Base-by-base conservation (phyloP, 2,329 filamentous ascomycete genomes). In the Epichloe coenophiala region DNA sequence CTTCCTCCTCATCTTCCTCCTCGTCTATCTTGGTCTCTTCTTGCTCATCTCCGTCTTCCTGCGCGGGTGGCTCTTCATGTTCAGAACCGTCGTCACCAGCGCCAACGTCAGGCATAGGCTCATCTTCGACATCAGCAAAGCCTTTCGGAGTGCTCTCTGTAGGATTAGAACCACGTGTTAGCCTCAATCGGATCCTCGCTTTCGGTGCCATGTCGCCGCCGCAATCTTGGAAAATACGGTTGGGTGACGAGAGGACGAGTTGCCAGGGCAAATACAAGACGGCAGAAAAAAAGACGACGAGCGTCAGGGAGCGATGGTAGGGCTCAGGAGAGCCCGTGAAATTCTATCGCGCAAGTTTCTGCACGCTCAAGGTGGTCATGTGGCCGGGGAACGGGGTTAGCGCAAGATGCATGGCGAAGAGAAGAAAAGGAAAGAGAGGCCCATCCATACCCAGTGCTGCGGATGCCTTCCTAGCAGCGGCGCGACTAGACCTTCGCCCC, bases 361-460 rank as follows among this genome's bases (percentile, higher is more conserved):
- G 38, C 33, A 9, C 17, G 33, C 44, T 21, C 43, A 13, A 38
- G 41, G 40, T 51, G 31, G 13, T 27, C 39, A 45, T 42, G 46
- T 31, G 40, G 41, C 19, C 31, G 5, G 1, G 17, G 23, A 27
- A 38, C 23, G 35, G 15, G 15, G 15, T 40, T 21, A 40, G 49
- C 42, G 44, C 51, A 47, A 45, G 15, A 47, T 27, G 47, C 17
- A 35, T 23, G 17, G 7, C 46, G 27, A 40, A 36, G 27, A 19
- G 11, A 37, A 51, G 45, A 19, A 53, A 51, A 33, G 38, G 41
- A 45, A 36, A 27, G 6, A 47, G 51, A 37, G 23, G 47, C 51
- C 67, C 72, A 62, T 67, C 66, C 72, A 61, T 67, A 77, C 74
- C 73, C 57, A 77, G 65, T 56, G 74, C 74, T 55, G 73, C 73